Evolutionary conservation across 345 rosid species (phyloP).

Genomic region (Melastoma malabathricum): DNA sequence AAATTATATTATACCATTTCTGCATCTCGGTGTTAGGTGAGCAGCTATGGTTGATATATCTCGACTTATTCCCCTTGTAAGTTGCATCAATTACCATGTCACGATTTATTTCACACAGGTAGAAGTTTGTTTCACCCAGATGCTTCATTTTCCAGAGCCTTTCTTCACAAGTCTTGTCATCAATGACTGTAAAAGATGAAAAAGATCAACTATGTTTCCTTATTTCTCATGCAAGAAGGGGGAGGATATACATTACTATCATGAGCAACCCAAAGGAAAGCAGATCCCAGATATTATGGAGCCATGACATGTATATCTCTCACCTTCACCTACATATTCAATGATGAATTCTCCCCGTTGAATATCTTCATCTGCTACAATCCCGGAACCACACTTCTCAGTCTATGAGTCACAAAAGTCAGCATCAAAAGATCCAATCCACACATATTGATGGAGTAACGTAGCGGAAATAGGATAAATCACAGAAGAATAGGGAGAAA

Average conservation of each 20-base stretch:
- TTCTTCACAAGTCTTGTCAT: slow-evolving; percentile 86
- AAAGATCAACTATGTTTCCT: background rate
- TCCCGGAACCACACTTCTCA: slow-evolving; percentile 91
- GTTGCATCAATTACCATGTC: slow-evolving; percentile 98
- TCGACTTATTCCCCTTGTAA: slow-evolving; percentile 86
- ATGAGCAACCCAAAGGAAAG: slow-evolving; percentile 8
- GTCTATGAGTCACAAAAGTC: slow-evolving; percentile 54
- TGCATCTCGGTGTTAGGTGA: slow-evolving; percentile 94
- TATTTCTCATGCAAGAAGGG: background rate
- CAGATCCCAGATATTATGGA: background rate
- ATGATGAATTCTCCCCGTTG: slow-evolving; percentile 78
- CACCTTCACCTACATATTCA: slow-evolving; percentile 99
- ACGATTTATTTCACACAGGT: slow-evolving; percentile 80
- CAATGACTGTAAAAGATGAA: slow-evolving; percentile 47
- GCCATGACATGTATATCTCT: slow-evolving; percentile 10
- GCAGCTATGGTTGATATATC: slow-evolving; percentile 95
- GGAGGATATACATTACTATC: slow-evolving; percentile 1
- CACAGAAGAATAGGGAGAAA: too few relatives aligned
- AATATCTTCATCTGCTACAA: slow-evolving; percentile 87
- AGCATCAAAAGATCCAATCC: slow-evolving; percentile 7
- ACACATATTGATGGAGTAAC: too few relatives aligned
- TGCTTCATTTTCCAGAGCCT: slow-evolving; percentile 88
- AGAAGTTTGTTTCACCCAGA: slow-evolving; percentile 77
- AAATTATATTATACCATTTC: slow-evolving; percentile 51
- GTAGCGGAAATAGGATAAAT: too few relatives aligned